Evolutionary conservation across 768 basidiomycete genomes (phyloP), one percentile per base, ranked within the genome.

Genomic region (Tephrocybe sp.): DNA sequence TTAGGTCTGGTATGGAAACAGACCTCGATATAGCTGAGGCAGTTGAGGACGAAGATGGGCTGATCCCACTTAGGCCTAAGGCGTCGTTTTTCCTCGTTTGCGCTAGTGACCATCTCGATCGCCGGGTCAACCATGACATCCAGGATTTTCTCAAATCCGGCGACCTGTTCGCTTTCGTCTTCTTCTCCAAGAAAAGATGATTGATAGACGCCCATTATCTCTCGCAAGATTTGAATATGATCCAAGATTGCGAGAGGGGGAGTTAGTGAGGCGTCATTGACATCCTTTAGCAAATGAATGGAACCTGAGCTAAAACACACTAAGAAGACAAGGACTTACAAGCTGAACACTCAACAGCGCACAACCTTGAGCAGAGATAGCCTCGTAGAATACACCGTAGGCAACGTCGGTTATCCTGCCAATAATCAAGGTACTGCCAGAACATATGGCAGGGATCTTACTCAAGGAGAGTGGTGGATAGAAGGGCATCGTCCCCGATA

Each of bases 151-250:
- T 77, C 71, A 60, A 94, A 90, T 2, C 74, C 73, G 5, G 72
- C 63, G 22, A 57, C 64, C 44, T 70, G 63, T 38, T 73, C 70
- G 12, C 60, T 67, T 34, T 71, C 64, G 34, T 77, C 71, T 52
- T 83, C 80, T 25, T 84, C 82, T 9, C 84, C 87, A 9, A 93
- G 72, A 25, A 95, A 77, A 0, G 94, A 94, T 0, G 89, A 87
- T 27, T 90, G 84, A 64, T 96, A 95, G 5, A 97, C 93, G 1
- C 75, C 68, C 83, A 95, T 88, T 55, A 97, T 83, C 64, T 98
- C 93, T 11, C 89, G 84, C 8, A 98, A 74, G 49, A 91, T 83
- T 53, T 92, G 88, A 0, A 82, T 77, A 35, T 93, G 85, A 56
- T 97, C 92, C 27, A 93, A 79, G 16, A 98, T 82, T 0, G 79